Evolutionary conservation across 73 alveolate genomes (phyloP), one percentile per base, ranked within the genome.

Genomic region (Paramecium pentaurelia): DNA sequence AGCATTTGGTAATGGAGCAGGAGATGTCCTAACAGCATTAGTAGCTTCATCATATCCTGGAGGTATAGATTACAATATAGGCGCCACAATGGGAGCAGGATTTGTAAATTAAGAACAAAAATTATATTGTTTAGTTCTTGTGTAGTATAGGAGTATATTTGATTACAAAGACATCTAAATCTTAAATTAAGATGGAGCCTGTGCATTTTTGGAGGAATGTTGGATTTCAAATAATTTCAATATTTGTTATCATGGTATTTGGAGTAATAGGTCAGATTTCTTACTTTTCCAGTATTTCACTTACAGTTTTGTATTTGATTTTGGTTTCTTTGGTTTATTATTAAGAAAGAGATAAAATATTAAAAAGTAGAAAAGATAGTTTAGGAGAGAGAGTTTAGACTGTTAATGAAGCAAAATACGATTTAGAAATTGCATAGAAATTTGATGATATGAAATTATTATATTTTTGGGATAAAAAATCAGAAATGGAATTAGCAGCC

Each of bases 1-100:
- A 8, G 88, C 88, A 37, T 75, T 75, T 75, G 88, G 88, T 4
- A 75, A 75, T 37, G 88, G 88, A 34, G 88, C 88, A 37, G 88
- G 88, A 75, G 88, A 75, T 37, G 88, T 75, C 6, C 18, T 75
- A 12, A 75, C 88, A 36, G 88, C 88, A 4, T 75, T 75, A 75
- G 88, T 75, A 9, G 88, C 88, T 9, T 34, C 88, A 14, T 75
- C 88, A 3, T 75, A 75, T 75, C 88, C 88, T 14, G 88, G 88
- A 32, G 88, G 88, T 7, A 22, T 75, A 75, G 88, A 75, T 75
- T 75, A 75, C 16, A 75, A 75, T 11, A 75, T 75, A 34, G 88
- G 88, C 20, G 88, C 88, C 11, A 75, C 88, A 37, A 75, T 37
- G 58, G 88, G 88, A 75, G 88, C 88, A 14, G 60, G 60, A 32